Evolutionary conservation across 176 grass and related monocot genomes (phyloP).

Genomic region (Lolium perenne): DNA sequence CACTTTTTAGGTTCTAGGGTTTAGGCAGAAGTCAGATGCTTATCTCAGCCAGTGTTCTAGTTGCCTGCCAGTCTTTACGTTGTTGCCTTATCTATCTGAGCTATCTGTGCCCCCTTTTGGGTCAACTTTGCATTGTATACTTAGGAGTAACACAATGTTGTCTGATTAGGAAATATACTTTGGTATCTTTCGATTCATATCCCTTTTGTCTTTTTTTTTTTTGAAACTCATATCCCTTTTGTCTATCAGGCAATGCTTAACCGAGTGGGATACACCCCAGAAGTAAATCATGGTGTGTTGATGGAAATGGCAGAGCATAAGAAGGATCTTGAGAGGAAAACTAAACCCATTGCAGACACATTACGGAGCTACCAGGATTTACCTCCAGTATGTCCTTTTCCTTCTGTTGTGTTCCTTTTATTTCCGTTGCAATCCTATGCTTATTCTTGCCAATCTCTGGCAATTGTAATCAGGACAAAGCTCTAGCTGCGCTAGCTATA

Average conservation of each 20-base stretch:
- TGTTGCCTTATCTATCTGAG: not conserved
- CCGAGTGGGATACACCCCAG: conserved; percentile 89
- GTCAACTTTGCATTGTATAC: not conserved
- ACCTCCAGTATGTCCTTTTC: conserved; percentile 74
- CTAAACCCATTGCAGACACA: conserved; percentile 93
- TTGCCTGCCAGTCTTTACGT: conserved; percentile 10
- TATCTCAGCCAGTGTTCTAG: conserved; percentile 8
- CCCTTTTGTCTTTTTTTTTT: not conserved
- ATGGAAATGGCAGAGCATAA: conserved; percentile 99
- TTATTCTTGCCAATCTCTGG: conserved; percentile 33
- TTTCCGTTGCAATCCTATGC: not conserved
- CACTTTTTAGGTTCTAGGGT: not conserved
- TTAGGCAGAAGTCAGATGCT: not conserved
- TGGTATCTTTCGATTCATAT: conserved; percentile 35
- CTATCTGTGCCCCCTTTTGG: conserved; percentile 3
- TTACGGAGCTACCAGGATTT: conserved; percentile 98
- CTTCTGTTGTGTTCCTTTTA: conserved; percentile 34
- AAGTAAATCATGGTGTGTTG: conserved; percentile 97
- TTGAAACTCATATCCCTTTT: conserved; percentile 19
- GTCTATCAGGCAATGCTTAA: conserved; percentile 81
- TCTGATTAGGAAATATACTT: conserved; percentile 31
- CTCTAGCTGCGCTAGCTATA: conserved; percentile 94
- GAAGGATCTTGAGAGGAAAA: conserved; percentile 93
- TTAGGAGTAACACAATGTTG: not conserved
- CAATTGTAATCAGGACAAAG: conserved; percentile 84